Conservation (phyloP, 352 stramenopile genomes). For the Phytophthora uliginosa region DNA sequence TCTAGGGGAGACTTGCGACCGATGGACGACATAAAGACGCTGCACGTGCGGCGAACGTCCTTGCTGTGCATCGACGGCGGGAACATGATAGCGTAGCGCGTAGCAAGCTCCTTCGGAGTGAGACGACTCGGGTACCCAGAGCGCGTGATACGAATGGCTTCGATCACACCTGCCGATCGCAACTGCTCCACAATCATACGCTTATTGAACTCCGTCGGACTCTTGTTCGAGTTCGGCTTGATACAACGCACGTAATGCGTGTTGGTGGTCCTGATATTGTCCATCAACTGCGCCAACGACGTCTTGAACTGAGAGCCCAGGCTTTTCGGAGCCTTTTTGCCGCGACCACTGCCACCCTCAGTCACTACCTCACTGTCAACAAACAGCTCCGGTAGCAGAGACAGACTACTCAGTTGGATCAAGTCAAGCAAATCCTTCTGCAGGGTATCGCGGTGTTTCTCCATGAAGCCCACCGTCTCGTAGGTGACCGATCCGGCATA, state of each 20-base stretch:
- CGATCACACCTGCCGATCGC: constrained; percentile 92
- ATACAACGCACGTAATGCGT: constrained; percentile 92
- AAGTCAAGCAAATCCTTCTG: constrained; percentile 96
- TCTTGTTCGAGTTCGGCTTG: constrained; percentile 92
- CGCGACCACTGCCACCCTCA: constrained; percentile 49
- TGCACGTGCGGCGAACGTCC: constrained; percentile 81
- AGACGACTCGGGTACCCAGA: constrained; percentile 95
- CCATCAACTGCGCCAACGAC: constrained; percentile 86
- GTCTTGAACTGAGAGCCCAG: constrained; percentile 89
- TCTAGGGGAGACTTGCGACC: constrained; percentile 87
- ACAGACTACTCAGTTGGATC: constrained; percentile 79
- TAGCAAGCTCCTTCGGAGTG: constrained; percentile 82
- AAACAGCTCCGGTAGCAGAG: constrained; percentile 81
- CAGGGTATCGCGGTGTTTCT: constrained; percentile 97
- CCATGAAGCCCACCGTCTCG: constrained; percentile 95
- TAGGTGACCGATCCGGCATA: constrained; percentile 97
- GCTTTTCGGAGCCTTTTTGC: constrained; percentile 78
- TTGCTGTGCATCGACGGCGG: constrained; percentile 88
- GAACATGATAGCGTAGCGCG: constrained; percentile 91
- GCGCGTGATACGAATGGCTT: constrained; percentile 94
- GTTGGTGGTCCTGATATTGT: constrained; percentile 89
- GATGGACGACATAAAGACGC: constrained; percentile 85
- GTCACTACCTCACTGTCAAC: constrained; percentile 59
- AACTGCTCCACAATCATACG: constrained; percentile 93
- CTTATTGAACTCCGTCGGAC: constrained; percentile 89